Conservation (phyloP, 305 asterid genomes). For the Solanum hybrid region DNA sequence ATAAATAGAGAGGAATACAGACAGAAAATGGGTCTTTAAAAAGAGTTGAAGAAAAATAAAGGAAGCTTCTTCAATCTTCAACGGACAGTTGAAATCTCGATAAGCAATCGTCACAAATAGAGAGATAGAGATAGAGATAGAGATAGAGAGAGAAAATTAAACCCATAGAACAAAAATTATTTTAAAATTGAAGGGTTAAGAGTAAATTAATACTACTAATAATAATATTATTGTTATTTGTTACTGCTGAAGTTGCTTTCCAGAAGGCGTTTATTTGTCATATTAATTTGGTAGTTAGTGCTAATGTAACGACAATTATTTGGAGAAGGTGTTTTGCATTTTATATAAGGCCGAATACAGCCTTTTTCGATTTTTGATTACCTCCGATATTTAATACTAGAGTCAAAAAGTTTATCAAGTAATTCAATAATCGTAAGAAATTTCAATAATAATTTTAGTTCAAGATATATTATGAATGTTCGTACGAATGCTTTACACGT, state of each 20-base stretch:
- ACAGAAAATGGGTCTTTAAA: background rate
- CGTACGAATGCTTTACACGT: background rate
- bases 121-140: background rate
- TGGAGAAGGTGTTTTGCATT: background rate
- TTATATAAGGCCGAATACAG: constrained; percentile 17
- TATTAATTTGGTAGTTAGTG: background rate
- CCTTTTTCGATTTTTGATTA: constrained; percentile 22
- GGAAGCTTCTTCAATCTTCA: constrained; percentile 26
- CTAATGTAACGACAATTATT: constrained; percentile 1
- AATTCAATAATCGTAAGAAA: background rate
- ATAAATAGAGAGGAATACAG: background rate
- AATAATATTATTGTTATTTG: background rate
- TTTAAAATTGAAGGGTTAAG: background rate
- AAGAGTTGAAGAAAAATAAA: constrained; percentile 15
- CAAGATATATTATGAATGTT: background rate
- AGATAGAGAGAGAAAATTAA: constrained; percentile 6
- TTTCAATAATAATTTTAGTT: background rate
- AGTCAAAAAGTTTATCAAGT: background rate
- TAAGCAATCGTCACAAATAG: constrained; percentile 9
- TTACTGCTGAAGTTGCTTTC: background rate
- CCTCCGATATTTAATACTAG: background rate
- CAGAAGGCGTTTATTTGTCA: background rate
- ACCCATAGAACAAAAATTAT: background rate
- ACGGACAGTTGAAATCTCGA: constrained; percentile 39
- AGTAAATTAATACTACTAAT: background rate